These are phyloP conservation scores for Fraxinus dipetala DNA, from an alignment of 305 asterid genomes.

Conservation along the genomic window DNA sequence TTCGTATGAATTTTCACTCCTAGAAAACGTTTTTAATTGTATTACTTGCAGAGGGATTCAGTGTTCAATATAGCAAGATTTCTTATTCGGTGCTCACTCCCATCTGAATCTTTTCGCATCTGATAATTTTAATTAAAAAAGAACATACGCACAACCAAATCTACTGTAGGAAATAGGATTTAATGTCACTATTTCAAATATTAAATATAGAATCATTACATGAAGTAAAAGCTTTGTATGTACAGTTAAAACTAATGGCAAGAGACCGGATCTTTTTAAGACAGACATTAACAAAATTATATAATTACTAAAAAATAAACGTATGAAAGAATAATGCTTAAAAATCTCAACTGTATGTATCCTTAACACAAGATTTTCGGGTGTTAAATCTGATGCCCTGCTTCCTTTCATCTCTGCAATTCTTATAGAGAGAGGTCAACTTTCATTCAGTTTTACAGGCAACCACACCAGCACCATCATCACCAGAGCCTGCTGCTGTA, in stretches of 20 bases:
- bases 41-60: background rate
- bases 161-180: background rate
- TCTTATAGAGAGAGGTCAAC: background rate
- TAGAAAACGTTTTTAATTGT: background rate
- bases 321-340: background rate
- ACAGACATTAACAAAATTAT: background rate
- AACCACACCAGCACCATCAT: constrained; percentile 25
- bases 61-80: background rate
- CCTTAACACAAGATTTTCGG: background rate
- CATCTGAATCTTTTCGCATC: background rate
- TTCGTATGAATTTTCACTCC: background rate
- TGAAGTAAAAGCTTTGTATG: background rate
- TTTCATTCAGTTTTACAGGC: constrained; percentile 32
- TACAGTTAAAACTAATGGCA: background rate
- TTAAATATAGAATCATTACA: background rate
- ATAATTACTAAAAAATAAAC: background rate
- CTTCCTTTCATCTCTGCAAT: background rate
- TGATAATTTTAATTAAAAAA: background rate
- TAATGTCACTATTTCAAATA: background rate
- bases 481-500: constrained; percentile 21
- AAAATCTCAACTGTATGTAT: background rate
- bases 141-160: background rate
- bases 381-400: background rate
- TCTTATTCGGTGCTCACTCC: background rate
- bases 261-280: background rate